Evolutionary conservation across 306 rosid genomes (phyloP), one percentile per base, ranked within the genome.

Genomic region (Quercus rubra): DNA sequence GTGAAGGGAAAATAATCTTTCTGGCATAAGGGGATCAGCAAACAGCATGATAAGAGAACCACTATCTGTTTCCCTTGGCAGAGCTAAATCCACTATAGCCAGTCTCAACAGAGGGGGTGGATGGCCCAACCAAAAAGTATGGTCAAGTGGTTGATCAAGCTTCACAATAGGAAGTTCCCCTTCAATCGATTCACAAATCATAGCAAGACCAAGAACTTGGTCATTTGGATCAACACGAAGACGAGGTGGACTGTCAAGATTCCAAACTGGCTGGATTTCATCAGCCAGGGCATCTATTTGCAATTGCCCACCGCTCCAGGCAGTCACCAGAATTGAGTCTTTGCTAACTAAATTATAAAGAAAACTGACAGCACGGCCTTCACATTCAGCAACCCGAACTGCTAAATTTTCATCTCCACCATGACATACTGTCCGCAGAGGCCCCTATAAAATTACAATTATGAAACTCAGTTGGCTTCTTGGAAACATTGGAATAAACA

Each of bases 251-350:
- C 86, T 79, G 71, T 92, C 93, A 74, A 82, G 74, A 86, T 77
- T 88, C 99, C 98, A 95, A 51, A 93, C 88, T 70, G 98, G 97
- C 80, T 95, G 99, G 83, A 93, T 89, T 86, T 95, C 99, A 84
- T 95, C 98, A 10, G 99, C 98, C 78, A 95, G 83, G 74, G 97
- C 98, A 88, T 93, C 99, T 79, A 93, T 87, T 83, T 90, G 99
- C 78, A 93, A 78, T 67, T 95, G 93, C 83, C 99, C 99, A 75
- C 94, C 94, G 86, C 92, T 95, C 99, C 99, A 95, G 30, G 99
- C 93, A 77, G 97, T 91, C 74, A 95, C 91, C 76, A 95, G 77
- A 75, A 95, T 83, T 35, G 98, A 88, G 80, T 95, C 99, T 86
- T 90, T 95, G 84, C 91, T 85, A 68, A 93, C 92, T 76, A 91